Base-by-base conservation (phyloP, 2,329 filamentous ascomycete genomes). In the Trichoderma sp. region DNA sequence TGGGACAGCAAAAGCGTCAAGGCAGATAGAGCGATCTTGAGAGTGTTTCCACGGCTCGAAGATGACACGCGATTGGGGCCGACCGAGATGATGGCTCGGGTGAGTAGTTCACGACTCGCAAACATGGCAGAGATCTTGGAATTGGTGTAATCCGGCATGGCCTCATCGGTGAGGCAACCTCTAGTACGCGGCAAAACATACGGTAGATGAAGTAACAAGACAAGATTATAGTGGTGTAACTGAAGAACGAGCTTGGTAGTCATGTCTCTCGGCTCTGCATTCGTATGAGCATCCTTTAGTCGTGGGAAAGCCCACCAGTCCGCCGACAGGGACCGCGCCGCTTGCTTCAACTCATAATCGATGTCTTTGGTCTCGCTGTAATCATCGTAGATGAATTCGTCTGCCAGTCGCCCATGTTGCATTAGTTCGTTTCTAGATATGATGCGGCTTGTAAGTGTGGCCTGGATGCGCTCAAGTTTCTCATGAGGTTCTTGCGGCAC, bases 171-270 rank as follows among this genome's bases (percentile, higher is more conserved):
- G 42, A 19, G 34, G 9, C 29, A 7, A n/a, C 19, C 13, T 8
- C 42, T 19, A 9, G 25, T 13, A 0, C 52, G 35, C 17, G 70
- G 72, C 10, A 82, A 67, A 61, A 80, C 73, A 66, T 78, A 81
- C 0, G 80, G 81, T 1, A 82, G 70, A 67, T 83, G 80, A 0
- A 82, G 75, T 64, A 78, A 77, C 54, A 75, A 74, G 1, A 82
- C 70, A 8, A 82, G 71, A 57, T 77, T 74, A 67, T 79, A 79
- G 65, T 82, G 76, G 25, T 75, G 71, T 3, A 80, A 67, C 56
- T 82, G 80, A 13, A 73, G 70, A 52, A 74, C 67, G 25, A 80
- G 68, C 7, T 78, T 76, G 17, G 71, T 75, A 54, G 80, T 75
- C 70, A 70, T 72, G 45, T 78, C 70, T 10, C 71, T 67, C 17